Evolutionary conservation across 345 rosid species (phyloP), one percentile per base, ranked within the genome.

Genomic region (Eutrema yunnanense): DNA sequence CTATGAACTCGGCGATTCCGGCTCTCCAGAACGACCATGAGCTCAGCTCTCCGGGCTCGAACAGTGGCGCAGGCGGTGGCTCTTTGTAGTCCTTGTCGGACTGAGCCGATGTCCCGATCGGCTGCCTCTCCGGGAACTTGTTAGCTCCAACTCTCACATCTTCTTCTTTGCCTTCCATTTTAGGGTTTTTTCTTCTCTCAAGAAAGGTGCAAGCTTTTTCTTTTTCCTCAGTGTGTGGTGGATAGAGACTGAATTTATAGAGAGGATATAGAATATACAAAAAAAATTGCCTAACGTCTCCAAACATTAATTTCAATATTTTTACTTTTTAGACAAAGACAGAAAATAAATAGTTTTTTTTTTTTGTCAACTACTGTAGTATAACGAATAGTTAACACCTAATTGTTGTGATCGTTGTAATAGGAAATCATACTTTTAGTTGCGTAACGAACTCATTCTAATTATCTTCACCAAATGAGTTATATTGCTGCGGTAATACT

Each of bases 11-110:
- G 3, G 82, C 82, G 2, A 79, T 79, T 6, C 82, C 82, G 8
- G 82, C 82, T 47, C 80, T 80, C 62, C 70, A 81, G 64, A 80
- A 80, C 1, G 83, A 80, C 83, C 83, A 80, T 4, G 83, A 76
- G 36, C 70, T 55, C 44, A 76, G 78, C 78, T 80, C 83, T 26
- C 83, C 80, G 0, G 64, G 78, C 69, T 80, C 83, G 41, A 76
- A 76, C 57, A 76, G 73, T 13, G 83, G 83, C 4, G 81, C 83
- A 22, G 83, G 83, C 0, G 83, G 83, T 59, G 82, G 79, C 51
- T 76, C 80, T 33, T 69, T 76, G 80, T 76, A 76, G 72, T 76
- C 80, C 55, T 76, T 76, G 40, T 76, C 74, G 0, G 71, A 44
- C 66, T 76, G 80, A 62, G 80, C 80, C 29, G 80, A 69, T 48